phyloP scores from a whole-genome alignment of 257 asterid genomes.

The Penstemon eatonii region DNA sequence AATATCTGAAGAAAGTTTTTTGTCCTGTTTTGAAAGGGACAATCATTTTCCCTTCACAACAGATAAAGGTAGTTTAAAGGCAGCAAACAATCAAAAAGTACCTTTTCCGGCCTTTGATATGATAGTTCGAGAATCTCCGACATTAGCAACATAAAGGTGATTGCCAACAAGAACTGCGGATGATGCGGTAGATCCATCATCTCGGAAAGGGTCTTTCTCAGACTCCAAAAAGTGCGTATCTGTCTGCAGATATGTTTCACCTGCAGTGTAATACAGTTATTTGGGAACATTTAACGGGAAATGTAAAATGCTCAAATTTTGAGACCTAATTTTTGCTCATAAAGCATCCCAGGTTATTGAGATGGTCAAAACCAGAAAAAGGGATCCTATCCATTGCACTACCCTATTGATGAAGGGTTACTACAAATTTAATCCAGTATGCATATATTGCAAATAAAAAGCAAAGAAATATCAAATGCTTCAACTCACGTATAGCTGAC shows the following conservation, averaged over 20 bases:
- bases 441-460: slow-evolving; percentile 2
- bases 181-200: slow-evolving; percentile 99
- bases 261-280: slow-evolving; percentile 44
- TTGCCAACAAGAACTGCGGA: slow-evolving; percentile 85
- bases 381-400: too few species aligned
- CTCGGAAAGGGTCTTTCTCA: slow-evolving; percentile 86
- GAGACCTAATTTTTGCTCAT: too few species aligned
- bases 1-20: background rate
- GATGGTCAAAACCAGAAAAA: too few species aligned
- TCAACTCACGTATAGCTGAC: slow-evolving; percentile 86
- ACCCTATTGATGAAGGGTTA: too few species aligned
- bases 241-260: slow-evolving; percentile 84
- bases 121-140: slow-evolving; percentile 96
- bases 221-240: slow-evolving; percentile 84
- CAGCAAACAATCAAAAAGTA: slow-evolving; percentile 28
- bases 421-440: too few species aligned
- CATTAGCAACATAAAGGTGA: slow-evolving; percentile 96
- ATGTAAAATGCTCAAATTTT: too few species aligned
- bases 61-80: slow-evolving; percentile 4
- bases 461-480: slow-evolving; percentile 2
- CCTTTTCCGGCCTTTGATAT: slow-evolving; percentile 94
- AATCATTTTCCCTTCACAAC: background rate
- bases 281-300: background rate
- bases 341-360: too few species aligned
- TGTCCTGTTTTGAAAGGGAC: background rate